Evolutionary conservation across 306 rosid genomes (phyloP).

Genomic region (Pachyrhizus erosus): DNA sequence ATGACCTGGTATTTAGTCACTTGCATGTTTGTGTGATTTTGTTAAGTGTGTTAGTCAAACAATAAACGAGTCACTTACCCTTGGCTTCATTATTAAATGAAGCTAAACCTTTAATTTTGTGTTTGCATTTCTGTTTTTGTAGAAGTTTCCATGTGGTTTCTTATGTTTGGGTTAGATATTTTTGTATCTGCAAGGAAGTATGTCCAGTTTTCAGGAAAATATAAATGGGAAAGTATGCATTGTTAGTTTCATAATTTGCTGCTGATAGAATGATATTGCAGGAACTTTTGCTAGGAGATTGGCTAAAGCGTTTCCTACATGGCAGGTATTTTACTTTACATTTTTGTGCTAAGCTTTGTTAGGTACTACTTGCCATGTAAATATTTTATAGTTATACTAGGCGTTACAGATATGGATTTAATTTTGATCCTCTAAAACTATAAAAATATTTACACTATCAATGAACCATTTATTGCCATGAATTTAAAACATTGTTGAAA

Average conservation of each 20-base stretch:
- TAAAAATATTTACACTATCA: constrained; percentile 4
- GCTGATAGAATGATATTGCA: constrained; percentile 48
- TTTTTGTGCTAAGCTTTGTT: constrained; percentile 34
- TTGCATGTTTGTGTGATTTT: neutral
- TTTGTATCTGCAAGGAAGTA: neutral
- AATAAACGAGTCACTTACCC: neutral
- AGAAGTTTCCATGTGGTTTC: constrained; percentile 3
- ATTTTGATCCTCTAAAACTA: constrained; percentile 16
- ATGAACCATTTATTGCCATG: constrained; percentile 4
- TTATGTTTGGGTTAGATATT: constrained; percentile 8
- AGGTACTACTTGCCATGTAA: neutral
- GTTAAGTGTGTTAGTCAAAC: neutral
- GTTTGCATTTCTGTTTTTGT: constrained; percentile 9
- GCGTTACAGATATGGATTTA: constrained; percentile 11
- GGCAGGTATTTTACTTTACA: constrained; percentile 79
- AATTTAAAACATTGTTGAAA: constrained; percentile 4
- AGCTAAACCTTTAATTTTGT: neutral
- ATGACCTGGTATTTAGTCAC: neutral
- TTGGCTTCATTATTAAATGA: constrained; percentile 1
- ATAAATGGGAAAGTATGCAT: constrained; percentile 16
- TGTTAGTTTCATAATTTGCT: constrained; percentile 37
- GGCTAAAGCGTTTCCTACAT: constrained; percentile 84
- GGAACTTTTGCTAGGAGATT: constrained; percentile 90
- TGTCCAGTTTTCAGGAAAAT: neutral
- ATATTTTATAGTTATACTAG: constrained; percentile 10